phyloP scores from a whole-genome alignment of 78 protist species.

The Bigelowiella natans region DNA sequence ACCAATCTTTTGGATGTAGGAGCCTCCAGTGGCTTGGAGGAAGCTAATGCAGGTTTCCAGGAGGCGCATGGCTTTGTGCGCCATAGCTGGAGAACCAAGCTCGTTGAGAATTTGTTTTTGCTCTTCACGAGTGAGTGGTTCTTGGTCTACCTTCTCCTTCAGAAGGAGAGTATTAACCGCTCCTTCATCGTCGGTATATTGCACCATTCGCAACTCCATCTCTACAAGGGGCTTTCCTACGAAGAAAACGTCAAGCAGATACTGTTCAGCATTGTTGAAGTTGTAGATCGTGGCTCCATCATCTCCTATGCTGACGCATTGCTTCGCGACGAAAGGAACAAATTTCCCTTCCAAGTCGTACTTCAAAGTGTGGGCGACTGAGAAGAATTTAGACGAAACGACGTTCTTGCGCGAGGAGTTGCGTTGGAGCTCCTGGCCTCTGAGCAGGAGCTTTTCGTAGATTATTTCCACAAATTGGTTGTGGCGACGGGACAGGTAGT shows the following conservation, averaged over 20 bases:
- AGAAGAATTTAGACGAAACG: not conserved
- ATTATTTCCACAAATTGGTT: not conserved
- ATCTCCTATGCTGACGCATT: not conserved
- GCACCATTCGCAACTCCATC: not conserved
- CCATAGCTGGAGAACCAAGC: not conserved
- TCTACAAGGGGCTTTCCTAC: not conserved
- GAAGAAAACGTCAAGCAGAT: not conserved
- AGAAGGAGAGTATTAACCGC: not conserved
- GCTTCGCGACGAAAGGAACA: not conserved
- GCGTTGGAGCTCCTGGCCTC: constrained; percentile 9
- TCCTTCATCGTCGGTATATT: not conserved
- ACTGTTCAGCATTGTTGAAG: constrained; percentile 8
- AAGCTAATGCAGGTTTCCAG: not conserved
- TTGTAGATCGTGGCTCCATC: not conserved
- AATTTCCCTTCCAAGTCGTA: not conserved
- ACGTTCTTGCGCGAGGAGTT: not conserved
- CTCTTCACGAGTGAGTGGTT: not conserved
- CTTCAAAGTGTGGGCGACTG: not conserved
- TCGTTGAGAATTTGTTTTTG: not conserved
- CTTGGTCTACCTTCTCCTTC: constrained; percentile 7
- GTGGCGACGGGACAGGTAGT: not conserved
- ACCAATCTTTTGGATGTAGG: not conserved
- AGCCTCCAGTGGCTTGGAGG: not conserved
- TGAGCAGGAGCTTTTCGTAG: not conserved
- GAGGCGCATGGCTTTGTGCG: not conserved